Conservation (phyloP, 768 basidiomycete species). For the Mycena haematopus region DNA sequence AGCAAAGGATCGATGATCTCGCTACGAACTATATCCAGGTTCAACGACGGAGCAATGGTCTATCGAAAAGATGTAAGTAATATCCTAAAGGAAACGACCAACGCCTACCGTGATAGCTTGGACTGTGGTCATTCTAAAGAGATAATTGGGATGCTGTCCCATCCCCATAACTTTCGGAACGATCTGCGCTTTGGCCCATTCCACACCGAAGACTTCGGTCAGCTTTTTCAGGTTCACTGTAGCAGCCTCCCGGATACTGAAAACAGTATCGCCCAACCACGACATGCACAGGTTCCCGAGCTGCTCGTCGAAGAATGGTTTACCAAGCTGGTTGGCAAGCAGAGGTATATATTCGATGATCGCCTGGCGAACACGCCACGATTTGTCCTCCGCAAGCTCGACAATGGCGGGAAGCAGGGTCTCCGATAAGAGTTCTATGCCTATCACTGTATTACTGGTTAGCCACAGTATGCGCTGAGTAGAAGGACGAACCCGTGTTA, state of each 20-base stretch:
- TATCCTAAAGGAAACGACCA: constrained; percentile 16
- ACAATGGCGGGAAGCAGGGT: constrained; percentile 97
- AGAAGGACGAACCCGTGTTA: constrained; percentile 73
- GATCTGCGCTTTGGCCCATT: constrained; percentile 93
- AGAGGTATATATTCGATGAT: constrained; percentile 99
- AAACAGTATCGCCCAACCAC: constrained; percentile 98
- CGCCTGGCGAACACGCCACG: constrained; percentile 98
- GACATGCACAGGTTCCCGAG: constrained; percentile 97
- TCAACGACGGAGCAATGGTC: constrained; percentile 95
- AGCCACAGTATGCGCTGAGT: constrained; percentile 19
- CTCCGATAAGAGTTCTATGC: constrained; percentile 92
- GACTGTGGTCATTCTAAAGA: constrained; percentile 98
- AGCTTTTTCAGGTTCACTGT: constrained; percentile 96
- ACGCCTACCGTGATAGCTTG: constrained; percentile 92
- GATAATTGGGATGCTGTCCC: constrained; percentile 96
- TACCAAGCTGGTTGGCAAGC: constrained; percentile 96
- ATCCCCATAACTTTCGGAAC: constrained; percentile 97
- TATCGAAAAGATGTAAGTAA: constrained; percentile 40
- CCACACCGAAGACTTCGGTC: constrained; percentile 97
- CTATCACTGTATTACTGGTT: constrained; percentile 73
- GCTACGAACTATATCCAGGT: constrained; percentile 79
- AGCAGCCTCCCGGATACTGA: constrained; percentile 98
- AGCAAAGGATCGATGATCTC: constrained; percentile 87
- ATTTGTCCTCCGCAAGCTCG: constrained; percentile 98
- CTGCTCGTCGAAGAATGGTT: constrained; percentile 97